A percentile compares a stretch with the other conserved stretches of the same genome.
Evolutionary conservation across 2,329 filamentous ascomycete genomes (phyloP).

Genomic region (Sclerotinia trifoliorum): DNA sequence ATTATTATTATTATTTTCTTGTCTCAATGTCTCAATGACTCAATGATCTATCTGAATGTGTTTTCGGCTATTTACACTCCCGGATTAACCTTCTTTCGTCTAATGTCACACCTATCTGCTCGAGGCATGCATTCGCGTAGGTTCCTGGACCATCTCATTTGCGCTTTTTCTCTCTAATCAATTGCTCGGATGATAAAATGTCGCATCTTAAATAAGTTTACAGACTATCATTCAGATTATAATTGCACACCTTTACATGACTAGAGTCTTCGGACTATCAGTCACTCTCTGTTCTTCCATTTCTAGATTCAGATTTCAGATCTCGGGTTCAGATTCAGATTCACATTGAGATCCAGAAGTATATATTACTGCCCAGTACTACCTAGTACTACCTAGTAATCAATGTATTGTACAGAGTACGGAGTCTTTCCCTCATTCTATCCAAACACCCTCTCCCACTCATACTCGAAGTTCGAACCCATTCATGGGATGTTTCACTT

Average conservation of each 20-base stretch:
- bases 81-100: background rate
- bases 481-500: slow-evolving; percentile 14
- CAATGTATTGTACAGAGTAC: background rate
- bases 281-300: background rate
- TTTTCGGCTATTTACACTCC: background rate
- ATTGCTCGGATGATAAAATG: background rate
- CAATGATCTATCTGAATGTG: background rate
- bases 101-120: background rate
- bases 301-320: background rate
- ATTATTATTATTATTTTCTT: too few species aligned
- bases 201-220: background rate
- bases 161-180: background rate
- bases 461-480: background rate
- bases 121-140: too few species aligned
- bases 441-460: too few species aligned
- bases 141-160: too few species aligned
- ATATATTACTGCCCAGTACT: background rate
- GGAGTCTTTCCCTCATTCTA: background rate
- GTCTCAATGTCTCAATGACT: too few species aligned
- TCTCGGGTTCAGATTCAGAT: background rate
- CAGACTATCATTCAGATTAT: background rate
- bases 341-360: background rate
- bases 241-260: background rate
- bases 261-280: background rate
- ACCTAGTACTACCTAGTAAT: background rate